A percentile compares a stretch with the other conserved stretches of the same genome.
Evolutionary conservation across 768 basidiomycete species (phyloP).

Genomic region (Suillus spraguei): DNA sequence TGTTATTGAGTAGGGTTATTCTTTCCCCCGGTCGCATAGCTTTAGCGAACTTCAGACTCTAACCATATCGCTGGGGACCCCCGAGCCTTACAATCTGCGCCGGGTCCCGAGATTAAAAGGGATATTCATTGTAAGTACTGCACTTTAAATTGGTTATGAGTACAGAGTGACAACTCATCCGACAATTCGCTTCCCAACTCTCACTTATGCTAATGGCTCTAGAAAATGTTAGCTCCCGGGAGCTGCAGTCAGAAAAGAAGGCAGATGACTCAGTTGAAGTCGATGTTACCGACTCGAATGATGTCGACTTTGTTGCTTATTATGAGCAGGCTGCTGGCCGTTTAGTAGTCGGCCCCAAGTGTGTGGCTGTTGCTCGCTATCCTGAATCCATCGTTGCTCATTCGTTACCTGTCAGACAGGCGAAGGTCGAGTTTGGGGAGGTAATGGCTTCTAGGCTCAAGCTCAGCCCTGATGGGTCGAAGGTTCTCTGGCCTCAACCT

Average conservation of each 20-base stretch:
- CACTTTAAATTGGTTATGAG: background rate
- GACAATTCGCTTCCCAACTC: slow-evolving; percentile 6
- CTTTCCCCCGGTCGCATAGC: too few species aligned
- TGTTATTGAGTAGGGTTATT: too few species aligned
- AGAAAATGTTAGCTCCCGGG: background rate
- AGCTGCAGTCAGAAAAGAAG: background rate
- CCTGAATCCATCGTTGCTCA: background rate
- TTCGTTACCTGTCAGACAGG: slow-evolving; percentile 37
- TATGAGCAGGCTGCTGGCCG: slow-evolving; percentile 61
- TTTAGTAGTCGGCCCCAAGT: slow-evolving; percentile 64
- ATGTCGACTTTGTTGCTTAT: slow-evolving; percentile 41
- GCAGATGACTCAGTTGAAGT: background rate
- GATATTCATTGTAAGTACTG: background rate
- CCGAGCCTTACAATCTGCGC: background rate
- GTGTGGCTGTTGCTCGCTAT: background rate
- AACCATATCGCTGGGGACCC: background rate
- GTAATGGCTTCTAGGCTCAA: slow-evolving; percentile 47
- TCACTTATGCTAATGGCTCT: background rate
- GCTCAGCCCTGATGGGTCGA: slow-evolving; percentile 44
- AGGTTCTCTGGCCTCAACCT: slow-evolving; percentile 60
- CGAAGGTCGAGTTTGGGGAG: slow-evolving; percentile 52
- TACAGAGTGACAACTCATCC: background rate
- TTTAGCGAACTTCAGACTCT: too few species aligned
- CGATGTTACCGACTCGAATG: slow-evolving; percentile 9
- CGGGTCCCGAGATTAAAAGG: background rate